These are phyloP conservation scores for Ophiostoma triangulosporum DNA, from an alignment of 2,329 filamentous ascomycete species.

Conservation along the genomic window DNA sequence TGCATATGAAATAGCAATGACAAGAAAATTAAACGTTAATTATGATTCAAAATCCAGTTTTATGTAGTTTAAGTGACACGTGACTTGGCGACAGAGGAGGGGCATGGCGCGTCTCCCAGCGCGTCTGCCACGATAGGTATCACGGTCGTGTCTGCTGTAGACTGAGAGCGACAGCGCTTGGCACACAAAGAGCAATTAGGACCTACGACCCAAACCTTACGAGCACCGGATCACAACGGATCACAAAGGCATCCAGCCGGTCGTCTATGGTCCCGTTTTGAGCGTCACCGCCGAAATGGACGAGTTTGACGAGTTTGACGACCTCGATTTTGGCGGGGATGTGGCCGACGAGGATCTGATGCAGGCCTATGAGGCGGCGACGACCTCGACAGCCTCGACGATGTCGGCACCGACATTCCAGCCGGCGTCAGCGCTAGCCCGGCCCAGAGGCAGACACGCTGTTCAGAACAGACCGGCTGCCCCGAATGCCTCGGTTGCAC, in stretches of 20 bases:
- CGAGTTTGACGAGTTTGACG: conserved; percentile 34
- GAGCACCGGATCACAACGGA: too few species aligned
- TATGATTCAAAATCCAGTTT: not conserved
- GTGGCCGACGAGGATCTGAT: conserved; percentile 55
- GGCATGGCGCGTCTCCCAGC: too few species aligned
- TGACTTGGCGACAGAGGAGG: conserved; percentile 12
- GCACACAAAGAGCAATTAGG: too few species aligned
- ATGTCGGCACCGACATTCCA: not conserved
- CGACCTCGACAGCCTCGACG: not conserved
- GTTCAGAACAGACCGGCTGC: not conserved
- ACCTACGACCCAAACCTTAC: too few species aligned
- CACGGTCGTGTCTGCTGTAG: conserved; percentile 1
- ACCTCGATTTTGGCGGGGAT: conserved; percentile 39
- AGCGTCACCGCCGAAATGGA: not conserved
- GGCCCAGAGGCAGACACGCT: not conserved
- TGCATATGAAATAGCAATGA: too few species aligned
- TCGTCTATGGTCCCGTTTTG: too few species aligned
- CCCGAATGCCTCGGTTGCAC: too few species aligned
- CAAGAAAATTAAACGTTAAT: too few species aligned
- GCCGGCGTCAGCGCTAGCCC: not conserved
- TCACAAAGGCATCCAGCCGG: too few species aligned
- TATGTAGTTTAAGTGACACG: not conserved
- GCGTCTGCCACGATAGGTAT: not conserved
- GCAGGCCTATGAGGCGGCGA: conserved; percentile 29
- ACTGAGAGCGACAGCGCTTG: too few species aligned